Evolutionary conservation across 129 eudicot species (phyloP).

Genomic region (Helianthus annuus): DNA sequence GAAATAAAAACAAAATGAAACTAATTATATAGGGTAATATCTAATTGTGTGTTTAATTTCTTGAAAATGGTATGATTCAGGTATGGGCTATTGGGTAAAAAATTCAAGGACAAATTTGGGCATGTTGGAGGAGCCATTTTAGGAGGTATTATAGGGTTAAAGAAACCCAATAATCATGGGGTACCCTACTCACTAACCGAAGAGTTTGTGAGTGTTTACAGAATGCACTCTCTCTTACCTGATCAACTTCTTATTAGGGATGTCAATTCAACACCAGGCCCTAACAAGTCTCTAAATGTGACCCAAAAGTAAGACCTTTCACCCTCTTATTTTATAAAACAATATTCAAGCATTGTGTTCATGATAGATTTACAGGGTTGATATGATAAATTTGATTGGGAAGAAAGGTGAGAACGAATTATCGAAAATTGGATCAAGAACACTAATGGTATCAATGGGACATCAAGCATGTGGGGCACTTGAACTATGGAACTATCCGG

Average conservation of each 20-base stretch:
- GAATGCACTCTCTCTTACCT: constrained; percentile 66
- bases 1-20: not conserved
- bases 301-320: constrained; percentile 33
- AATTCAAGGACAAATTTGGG: constrained; percentile 55
- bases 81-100: constrained; percentile 65
- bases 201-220: constrained; percentile 59
- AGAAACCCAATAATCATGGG: constrained; percentile 57
- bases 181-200: constrained; percentile 71
- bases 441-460: constrained; percentile 70
- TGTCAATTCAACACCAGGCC: constrained; percentile 45
- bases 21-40: not conserved
- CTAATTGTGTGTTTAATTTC: not conserved
- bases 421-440: constrained; percentile 45
- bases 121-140: constrained; percentile 45
- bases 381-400: constrained; percentile 46
- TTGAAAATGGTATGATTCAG: constrained; percentile 22
- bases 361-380: constrained; percentile 33
- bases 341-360: not conserved
- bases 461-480: constrained; percentile 76
- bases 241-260: constrained; percentile 53
- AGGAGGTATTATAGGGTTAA: constrained; percentile 59
- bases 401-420: constrained; percentile 37
- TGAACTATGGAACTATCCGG: constrained; percentile 64
- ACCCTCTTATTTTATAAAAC: not conserved
- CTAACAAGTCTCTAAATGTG: constrained; percentile 54